Base-by-base conservation (phyloP, 2,329 filamentous ascomycete species). In the Colletotrichum coccodes region DNA sequence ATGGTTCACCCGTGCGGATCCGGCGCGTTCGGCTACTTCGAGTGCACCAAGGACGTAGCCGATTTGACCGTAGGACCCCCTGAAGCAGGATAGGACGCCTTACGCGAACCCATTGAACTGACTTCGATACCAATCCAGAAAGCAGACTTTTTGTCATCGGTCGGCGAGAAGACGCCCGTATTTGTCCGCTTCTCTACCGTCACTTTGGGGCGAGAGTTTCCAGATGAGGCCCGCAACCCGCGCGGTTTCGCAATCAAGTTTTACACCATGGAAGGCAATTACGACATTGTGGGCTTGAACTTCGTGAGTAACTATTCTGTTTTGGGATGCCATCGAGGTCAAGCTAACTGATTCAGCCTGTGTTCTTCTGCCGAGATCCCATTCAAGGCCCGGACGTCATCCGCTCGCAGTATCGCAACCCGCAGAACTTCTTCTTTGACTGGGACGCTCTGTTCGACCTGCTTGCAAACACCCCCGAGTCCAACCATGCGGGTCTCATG, bases 181-280 rank as follows among this genome's bases (percentile, higher is more conserved):
- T 83, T 88, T 32, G 83, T 86, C 30, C 86, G 90, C 3, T 92
- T 93, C 79, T 92, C 90, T 2, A 93, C 91, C n/a, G 90, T 92
- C 21, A 90, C 89, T 79, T 89, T 90, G 69, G 90, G 92, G 76
- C 89, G 88, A 72, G 91, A 90, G 21, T 92, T 89, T 14, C 83
- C 90, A 69, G 91, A 93, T 75, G 89, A 86, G 71, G 90, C 89
- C 40, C 87, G 90, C 70, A 90, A 93, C 73, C 74, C 75, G 36
- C 72, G 75, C 70, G 91, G 91, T 16, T 92, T 92, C 75, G 85
- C 90, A 12, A 82, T 63, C 60, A 63, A 63, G 50, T 36, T 63
- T 3, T 63, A 63, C 50, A 63, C 60, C 2, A 63, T 63, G 60
- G 60, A 63, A 30, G 50, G 60, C 23, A 57, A 63, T 70, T 84